These are phyloP conservation scores for Neurospora sp. DNA, from an alignment of 495 filamentous ascomycete species.

Conservation along the genomic window DNA sequence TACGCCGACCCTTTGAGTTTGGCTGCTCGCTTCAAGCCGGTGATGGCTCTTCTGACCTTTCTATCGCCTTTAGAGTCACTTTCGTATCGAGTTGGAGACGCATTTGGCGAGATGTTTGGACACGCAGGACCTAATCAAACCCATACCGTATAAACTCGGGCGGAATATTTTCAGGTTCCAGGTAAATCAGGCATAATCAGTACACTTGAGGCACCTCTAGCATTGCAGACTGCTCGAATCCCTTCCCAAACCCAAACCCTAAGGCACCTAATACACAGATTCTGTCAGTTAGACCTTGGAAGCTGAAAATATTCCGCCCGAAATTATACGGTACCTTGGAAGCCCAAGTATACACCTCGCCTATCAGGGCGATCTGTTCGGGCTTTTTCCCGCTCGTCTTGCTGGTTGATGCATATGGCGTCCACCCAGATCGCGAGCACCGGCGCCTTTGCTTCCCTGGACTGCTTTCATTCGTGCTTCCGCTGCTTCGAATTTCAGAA, in stretches of 20 bases:
- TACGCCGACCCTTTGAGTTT: not conserved
- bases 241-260: too few relatives aligned
- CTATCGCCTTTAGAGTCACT: not conserved
- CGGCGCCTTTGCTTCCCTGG: not conserved
- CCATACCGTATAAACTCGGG: not conserved
- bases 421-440: conserved; percentile 22
- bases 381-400: conserved; percentile 15
- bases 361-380: conserved; percentile 25
- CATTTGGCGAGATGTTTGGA: not conserved
- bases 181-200: too few relatives aligned
- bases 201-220: too few relatives aligned
- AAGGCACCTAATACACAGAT: too few relatives aligned
- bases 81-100: not conserved
- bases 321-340: not conserved
- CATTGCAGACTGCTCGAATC: too few relatives aligned
- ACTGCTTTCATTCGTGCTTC: not conserved
- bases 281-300: too few relatives aligned
- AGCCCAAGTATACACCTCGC: conserved; percentile 22
- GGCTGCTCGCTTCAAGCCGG: not conserved
- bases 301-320: too few relatives aligned
- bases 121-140: conserved; percentile 20
- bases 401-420: conserved; percentile 31
- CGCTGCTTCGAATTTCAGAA: not conserved
- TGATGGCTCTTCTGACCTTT: not conserved
- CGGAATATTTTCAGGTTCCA: too few relatives aligned